Conservation (phyloP, 225 moss, liverwort and hornwort species). For the Rhytidiadelphus loreus region DNA sequence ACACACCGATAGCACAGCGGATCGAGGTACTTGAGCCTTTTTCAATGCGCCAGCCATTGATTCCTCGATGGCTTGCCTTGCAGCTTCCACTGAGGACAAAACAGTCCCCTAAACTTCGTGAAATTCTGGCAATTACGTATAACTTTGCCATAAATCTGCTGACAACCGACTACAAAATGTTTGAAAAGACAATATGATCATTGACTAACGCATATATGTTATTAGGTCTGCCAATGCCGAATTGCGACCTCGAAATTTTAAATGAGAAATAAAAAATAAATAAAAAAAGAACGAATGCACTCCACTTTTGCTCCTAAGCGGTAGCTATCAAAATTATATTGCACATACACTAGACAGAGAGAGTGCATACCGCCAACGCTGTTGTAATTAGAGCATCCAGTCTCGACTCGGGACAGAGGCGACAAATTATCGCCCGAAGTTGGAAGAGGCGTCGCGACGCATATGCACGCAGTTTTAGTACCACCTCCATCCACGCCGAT, state of each 20-base stretch:
- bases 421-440: constrained; percentile 1
- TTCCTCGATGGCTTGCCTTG: constrained; percentile 63
- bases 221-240: background rate
- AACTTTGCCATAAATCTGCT: background rate
- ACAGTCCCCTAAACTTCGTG: background rate
- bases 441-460: constrained; percentile 37
- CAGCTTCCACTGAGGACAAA: constrained; percentile 42
- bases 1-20: constrained; percentile 61
- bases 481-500: constrained; percentile 94
- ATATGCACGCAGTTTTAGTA: constrained; percentile 71
- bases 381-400: constrained; percentile 79
- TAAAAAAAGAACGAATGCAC: background rate
- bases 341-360: background rate
- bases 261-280: background rate
- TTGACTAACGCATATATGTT: background rate
- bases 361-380: constrained; percentile 64
- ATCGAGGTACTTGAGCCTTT: constrained; percentile 47
- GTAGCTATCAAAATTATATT: background rate
- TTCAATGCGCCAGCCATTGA: constrained; percentile 73
- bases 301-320: background rate
- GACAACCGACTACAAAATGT: background rate
- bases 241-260: background rate
- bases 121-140: background rate
- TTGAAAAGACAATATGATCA: background rate
- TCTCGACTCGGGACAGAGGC: constrained; percentile 47